Evolutionary conservation across 2,329 filamentous ascomycete species (phyloP), one percentile per base, ranked within the genome.

Genomic region (Penicillium vulpinum): DNA sequence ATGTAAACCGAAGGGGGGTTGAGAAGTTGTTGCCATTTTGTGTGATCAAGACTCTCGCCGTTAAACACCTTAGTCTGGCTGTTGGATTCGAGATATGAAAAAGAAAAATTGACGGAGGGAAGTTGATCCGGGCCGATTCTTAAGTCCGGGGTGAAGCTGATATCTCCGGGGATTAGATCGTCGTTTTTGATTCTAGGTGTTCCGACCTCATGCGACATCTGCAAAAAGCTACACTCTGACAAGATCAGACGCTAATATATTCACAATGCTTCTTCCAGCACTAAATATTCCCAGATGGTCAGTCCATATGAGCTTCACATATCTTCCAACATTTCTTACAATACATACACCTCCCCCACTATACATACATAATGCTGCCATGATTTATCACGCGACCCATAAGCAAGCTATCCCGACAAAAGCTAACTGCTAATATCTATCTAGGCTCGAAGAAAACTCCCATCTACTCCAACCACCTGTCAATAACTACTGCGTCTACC

Each of bases 401-500:
- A 29, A 18, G 18, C 28, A 44, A 26, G 28, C 51, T 24, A 29
- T 51, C 29, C 13, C 16, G n/a, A n/a, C n/a, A n/a, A 45, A 35
- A 22, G 7, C 29, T 16, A 48, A 22, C 8, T 44, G 26, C 35
- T 54, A 24, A 47, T n/a, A 24, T 10, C 7, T 47, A 21, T 47
- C 15, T 36, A 97, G 92, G 93, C 87, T 99, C 39, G 83, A 91
- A 69, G 85, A 92, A 73, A 97, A 97, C 77, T 88, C 89, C 0
- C 92, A 97, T 73, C 87, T 97, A 60, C 85, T 97, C 56, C 86
- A 96, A 74, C 94, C 94, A 0, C 94, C 94, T 1, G 88, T 97
- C 70, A 97, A 97, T 80, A 97, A 97, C 80, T 95, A 94, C 81
- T 97, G 92, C 78, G 91, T 97, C 69, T 96, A 96, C 80, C 89